Base-by-base conservation (phyloP, 2,329 filamentous ascomycete species). In the Nigrograna mackinnonii region DNA sequence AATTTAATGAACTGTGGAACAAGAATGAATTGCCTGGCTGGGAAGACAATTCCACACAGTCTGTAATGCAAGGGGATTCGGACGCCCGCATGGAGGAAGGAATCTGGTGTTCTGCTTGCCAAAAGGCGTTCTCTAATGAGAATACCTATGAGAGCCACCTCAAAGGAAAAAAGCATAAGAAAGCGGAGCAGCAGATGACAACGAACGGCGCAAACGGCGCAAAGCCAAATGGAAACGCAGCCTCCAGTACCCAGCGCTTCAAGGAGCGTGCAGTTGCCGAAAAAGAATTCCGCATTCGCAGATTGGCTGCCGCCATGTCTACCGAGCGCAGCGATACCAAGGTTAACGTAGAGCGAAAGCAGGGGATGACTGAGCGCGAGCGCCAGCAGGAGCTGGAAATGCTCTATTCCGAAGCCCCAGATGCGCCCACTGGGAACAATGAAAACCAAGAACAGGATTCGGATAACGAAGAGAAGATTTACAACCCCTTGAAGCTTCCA, bases 331-430 rank as follows among this genome's bases (percentile, higher is more conserved):
- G 87, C 67, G 92, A 96, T 61, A 97, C 94, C 0, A 83, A 88
- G 36, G 86, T 94, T 57, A 97, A 99, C 60, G 91, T 97, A 9
- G 95, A 99, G 77, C 87, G 94, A 38, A 94, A 90, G 68, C 90
- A 95, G 66, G 92, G 92, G 52, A 96, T 99, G 91, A 99, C 94
- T 3, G 92, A 97, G 64, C 85, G 91, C 22, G 94, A 99, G 68
- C 86, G 94, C 12, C 88, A 95, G 61, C 89, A 95, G 69, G 95
- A 99, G 67, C 80, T 96, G 11, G 91, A 96, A 41, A 91, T 91
- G 33, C 74, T 96, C 12, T 89, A 91, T 68, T 79, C 80, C 0
- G 83, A 87, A 54, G 73, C 78, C 22, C 67, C 71, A 1, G 78
- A 78, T 14, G 11, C 48, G 58, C 38, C 64, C 63, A 51, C 47